Percentiles rank a stretch among this genome's conserved stretches.
Conservation (phyloP, 116 monocot genomes). For the Zostera marina region DNA sequence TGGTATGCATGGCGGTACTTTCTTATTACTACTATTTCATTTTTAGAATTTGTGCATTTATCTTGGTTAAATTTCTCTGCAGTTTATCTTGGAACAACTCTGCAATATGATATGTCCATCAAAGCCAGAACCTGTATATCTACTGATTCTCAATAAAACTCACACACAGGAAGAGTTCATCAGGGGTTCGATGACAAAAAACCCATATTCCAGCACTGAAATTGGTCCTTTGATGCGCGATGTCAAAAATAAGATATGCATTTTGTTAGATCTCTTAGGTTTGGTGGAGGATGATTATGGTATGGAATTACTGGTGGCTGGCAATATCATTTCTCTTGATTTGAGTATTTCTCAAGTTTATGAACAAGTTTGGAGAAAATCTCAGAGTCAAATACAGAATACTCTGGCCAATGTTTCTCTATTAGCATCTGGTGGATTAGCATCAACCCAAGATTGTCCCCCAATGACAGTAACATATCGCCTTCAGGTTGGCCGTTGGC, state of each 20-base stretch:
- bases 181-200: constrained; percentile 96
- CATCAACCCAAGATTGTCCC: constrained; percentile 52
- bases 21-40: background rate
- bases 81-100: constrained; percentile 98
- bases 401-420: constrained; percentile 30
- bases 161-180: constrained; percentile 99
- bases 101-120: constrained; percentile 94
- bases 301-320: constrained; percentile 94
- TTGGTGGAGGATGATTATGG: constrained; percentile 91
- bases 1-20: constrained; percentile 33
- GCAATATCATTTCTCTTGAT: constrained; percentile 95
- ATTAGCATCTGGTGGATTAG: constrained; percentile 33
- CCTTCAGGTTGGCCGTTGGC: constrained; percentile 83
- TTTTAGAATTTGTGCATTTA: background rate
- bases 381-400: constrained; percentile 52
- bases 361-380: constrained; percentile 97
- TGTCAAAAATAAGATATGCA: constrained; percentile 97
- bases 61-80: constrained; percentile 12
- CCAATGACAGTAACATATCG: constrained; percentile 97
- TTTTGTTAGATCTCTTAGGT: constrained; percentile 84
- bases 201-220: constrained; percentile 88
- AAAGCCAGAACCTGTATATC: constrained; percentile 88
- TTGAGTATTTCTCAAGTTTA: constrained; percentile 93
- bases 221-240: constrained; percentile 95
- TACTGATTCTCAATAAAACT: constrained; percentile 78